Evolutionary conservation across 1,284 basidiomycete species (phyloP).

Genomic region (Austroboletus novae-zelandiae): DNA sequence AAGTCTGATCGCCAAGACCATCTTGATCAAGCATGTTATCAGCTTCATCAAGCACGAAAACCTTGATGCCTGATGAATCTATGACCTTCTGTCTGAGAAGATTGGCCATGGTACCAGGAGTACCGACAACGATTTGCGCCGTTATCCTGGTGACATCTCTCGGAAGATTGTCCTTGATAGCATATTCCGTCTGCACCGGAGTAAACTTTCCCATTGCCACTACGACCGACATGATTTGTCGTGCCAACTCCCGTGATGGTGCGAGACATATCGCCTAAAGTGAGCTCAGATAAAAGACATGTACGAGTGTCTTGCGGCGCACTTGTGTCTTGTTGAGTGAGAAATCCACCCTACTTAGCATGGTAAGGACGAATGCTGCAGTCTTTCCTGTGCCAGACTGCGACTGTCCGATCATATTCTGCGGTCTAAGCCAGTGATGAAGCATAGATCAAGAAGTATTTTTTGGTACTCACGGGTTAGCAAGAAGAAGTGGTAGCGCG

Average conservation of each 20-base stretch:
- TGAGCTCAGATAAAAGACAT: conserved; percentile 4
- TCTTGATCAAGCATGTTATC: conserved; percentile 99
- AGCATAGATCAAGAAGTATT: background rate
- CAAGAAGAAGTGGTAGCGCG: conserved; percentile 88
- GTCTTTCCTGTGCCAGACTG: conserved; percentile 99
- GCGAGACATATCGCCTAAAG: conserved; percentile 86
- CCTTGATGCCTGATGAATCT: conserved; percentile 81
- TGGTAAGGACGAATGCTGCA: conserved; percentile 96
- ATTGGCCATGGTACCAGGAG: conserved; percentile 93
- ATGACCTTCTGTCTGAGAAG: conserved; percentile 73
- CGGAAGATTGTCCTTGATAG: conserved; percentile 84
- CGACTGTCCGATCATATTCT: conserved; percentile 99
- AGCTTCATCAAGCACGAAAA: conserved; percentile 97
- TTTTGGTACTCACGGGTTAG: conserved; percentile 73
- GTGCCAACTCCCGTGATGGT: conserved; percentile 94
- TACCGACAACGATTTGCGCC: conserved; percentile 94
- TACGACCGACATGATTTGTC: conserved; percentile 97
- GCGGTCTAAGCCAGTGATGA: conserved; percentile 57
- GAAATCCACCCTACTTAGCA: conserved; percentile 94
- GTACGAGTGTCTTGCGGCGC: conserved; percentile 16
- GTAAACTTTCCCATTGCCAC: conserved; percentile 96
- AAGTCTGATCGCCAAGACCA: conserved; percentile 94
- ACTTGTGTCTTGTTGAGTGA: conserved; percentile 83
- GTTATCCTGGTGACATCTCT: conserved; percentile 70
- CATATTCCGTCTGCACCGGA: conserved; percentile 88